Percentiles rank a stretch among this genome's conserved stretches.
These are phyloP conservation scores for Clausena lansium DNA, from an alignment of 345 rosid species.

Conservation along the genomic window DNA sequence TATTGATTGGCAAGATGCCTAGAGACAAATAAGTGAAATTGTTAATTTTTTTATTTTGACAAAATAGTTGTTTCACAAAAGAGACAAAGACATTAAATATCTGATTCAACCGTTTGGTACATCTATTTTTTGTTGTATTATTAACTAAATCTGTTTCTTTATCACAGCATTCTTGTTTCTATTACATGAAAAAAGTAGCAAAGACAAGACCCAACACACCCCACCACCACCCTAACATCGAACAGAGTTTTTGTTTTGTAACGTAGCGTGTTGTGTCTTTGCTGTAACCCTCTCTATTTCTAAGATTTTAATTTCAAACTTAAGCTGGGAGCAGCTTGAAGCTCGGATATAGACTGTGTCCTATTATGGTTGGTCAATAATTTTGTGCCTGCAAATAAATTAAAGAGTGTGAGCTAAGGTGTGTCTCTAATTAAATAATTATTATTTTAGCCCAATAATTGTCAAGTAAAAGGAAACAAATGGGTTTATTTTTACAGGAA, in stretches of 20 bases:
- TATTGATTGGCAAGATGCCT: conserved; percentile 25
- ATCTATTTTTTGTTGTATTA: conserved; percentile 23
- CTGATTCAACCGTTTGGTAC: conserved; percentile 25
- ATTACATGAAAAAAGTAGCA: conserved; percentile 20
- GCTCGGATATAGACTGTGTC: background rate
- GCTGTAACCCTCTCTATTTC: conserved; percentile 1
- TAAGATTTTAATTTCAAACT: conserved; percentile 17
- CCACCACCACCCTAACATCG: conserved; percentile 22
- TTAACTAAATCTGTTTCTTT: conserved; percentile 15
- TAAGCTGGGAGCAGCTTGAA: background rate
- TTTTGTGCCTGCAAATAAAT: background rate
- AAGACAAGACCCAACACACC: conserved; percentile 10
- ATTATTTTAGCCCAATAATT: background rate
- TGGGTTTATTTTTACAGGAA: background rate
- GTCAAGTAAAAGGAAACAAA: background rate
- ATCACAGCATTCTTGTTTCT: conserved; percentile 11
- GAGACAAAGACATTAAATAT: conserved; percentile 16
- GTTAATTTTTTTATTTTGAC: background rate
- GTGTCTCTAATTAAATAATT: background rate
- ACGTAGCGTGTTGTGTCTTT: conserved; percentile 7
- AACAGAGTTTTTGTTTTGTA: conserved; percentile 30
- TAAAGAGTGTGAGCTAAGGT: conserved; percentile 5
- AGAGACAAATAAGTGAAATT: conserved; percentile 21
- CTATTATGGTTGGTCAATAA: conserved; percentile 12
- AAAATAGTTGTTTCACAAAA: conserved; percentile 9